Percentiles rank a stretch among this genome's conserved stretches.
Evolutionary conservation across 1,284 basidiomycete genomes (phyloP).

Genomic region (Leccinum ponderosum): DNA sequence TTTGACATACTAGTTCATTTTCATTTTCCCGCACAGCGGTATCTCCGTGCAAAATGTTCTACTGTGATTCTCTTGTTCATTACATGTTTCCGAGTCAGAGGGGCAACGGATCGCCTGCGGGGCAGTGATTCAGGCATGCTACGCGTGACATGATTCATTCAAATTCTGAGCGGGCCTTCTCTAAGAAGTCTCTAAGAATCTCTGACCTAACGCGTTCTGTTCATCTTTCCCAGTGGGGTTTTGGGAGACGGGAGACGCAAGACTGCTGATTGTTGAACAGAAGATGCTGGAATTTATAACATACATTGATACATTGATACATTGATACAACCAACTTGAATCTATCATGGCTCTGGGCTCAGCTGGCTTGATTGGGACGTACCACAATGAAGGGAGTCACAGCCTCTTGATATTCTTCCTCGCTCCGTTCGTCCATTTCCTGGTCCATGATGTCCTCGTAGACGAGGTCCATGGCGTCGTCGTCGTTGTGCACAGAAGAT

Average conservation of each 20-base stretch:
- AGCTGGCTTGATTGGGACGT: not conserved
- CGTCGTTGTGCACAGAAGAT: no score
- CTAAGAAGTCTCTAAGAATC: no score
- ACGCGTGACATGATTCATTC: not conserved
- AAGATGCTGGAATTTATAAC: not conserved
- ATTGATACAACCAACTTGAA: not conserved
- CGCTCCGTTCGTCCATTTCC: no score
- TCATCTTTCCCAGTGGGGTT: not conserved
- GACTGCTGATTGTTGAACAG: not conserved
- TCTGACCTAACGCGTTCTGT: not conserved
- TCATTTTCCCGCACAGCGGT: not conserved
- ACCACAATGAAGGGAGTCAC: not conserved
- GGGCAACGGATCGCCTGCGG: slow-evolving; percentile 18
- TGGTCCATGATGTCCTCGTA: no score
- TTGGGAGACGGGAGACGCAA: not conserved
- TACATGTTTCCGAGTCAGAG: slow-evolving; percentile 2
- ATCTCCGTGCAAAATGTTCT: not conserved
- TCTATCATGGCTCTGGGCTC: not conserved
- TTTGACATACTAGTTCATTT: not conserved
- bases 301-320: not conserved
- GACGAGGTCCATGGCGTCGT: no score
- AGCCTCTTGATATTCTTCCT: no score
- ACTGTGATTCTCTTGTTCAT: not conserved
- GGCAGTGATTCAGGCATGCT: not conserved
- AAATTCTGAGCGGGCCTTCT: not conserved